Conservation (phyloP, 805 yeast genomes). For the Kazachstania taianensis region DNA sequence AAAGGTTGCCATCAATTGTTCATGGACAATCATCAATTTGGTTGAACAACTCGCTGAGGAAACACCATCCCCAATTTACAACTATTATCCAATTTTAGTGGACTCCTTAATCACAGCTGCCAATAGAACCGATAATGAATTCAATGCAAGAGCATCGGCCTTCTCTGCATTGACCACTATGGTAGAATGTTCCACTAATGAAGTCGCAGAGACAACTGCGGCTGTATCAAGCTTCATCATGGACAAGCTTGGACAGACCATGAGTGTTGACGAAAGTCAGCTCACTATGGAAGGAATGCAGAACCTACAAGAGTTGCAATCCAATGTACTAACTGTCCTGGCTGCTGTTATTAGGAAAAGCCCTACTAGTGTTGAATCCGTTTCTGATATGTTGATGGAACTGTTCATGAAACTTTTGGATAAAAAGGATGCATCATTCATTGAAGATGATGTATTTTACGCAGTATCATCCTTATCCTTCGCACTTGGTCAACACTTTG, state of each 20-base stretch:
- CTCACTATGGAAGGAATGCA: slow-evolving; percentile 60
- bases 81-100: slow-evolving; percentile 57
- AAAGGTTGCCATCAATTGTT: slow-evolving; percentile 89
- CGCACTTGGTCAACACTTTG: slow-evolving; percentile 62
- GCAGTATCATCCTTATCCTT: slow-evolving; percentile 86
- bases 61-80: slow-evolving; percentile 57
- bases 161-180: slow-evolving; percentile 84
- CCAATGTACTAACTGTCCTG: slow-evolving; percentile 64
- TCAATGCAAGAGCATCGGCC: slow-evolving; percentile 87
- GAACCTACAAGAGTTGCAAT: slow-evolving; percentile 80
- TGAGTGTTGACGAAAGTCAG: slow-evolving; percentile 49
- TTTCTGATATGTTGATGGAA: slow-evolving; percentile 78
- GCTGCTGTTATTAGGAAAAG: slow-evolving; percentile 80
- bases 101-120: slow-evolving; percentile 64
- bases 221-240: slow-evolving; percentile 67
- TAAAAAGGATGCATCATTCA: slow-evolving; percentile 49
- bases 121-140: slow-evolving; percentile 69
- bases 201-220: slow-evolving; percentile 58
- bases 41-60: slow-evolving; percentile 60
- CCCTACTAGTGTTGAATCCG: slow-evolving; percentile 51
- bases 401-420: slow-evolving; percentile 64
- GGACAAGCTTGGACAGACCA: slow-evolving; percentile 60
- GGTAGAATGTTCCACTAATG: slow-evolving; percentile 64
- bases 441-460: slow-evolving; percentile 91
- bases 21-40: slow-evolving; percentile 92